phyloP scores from a whole-genome alignment of 176 grass and related monocot genomes.

The Oryza glumipatula region DNA sequence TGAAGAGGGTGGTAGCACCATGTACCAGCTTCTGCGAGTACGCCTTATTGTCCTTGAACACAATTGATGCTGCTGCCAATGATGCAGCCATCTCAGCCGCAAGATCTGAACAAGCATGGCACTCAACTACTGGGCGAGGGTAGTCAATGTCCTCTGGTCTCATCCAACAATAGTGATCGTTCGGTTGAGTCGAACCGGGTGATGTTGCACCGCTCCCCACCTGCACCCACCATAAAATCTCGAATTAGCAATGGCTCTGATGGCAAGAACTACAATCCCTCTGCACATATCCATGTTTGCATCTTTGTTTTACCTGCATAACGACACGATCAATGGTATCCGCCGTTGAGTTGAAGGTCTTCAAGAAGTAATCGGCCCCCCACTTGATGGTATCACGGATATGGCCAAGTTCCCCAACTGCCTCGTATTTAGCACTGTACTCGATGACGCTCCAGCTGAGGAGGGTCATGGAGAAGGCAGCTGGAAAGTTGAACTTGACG shows the following conservation, averaged over 20 bases:
- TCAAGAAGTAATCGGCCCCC: constrained; percentile 86
- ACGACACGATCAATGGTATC: constrained; percentile 67
- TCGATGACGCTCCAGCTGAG: constrained; percentile 97
- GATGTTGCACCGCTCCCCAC: constrained; percentile 60
- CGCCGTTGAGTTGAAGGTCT: constrained; percentile 88
- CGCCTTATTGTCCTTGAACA: constrained; percentile 90
- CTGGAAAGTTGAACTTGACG: constrained; percentile 86
- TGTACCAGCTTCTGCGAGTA: constrained; percentile 95
- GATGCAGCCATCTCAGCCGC: constrained; percentile 84
- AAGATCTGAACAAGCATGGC: constrained; percentile 78
- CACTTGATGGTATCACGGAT: constrained; percentile 84
- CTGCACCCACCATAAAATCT: constrained; percentile 43
- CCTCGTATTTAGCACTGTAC: constrained; percentile 86
- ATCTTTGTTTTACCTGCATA: constrained; percentile 57
- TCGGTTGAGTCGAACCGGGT: constrained; percentile 62
- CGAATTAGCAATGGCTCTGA: constrained; percentile 24
- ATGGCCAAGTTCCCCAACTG: constrained; percentile 79
- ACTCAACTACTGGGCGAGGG: constrained; percentile 67
- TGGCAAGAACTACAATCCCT: not conserved
- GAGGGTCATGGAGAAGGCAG: constrained; percentile 88
- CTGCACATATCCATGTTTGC: not conserved
- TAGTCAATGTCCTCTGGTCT: constrained; percentile 89
- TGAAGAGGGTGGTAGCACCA: constrained; percentile 79
- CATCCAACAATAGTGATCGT: constrained; percentile 96
- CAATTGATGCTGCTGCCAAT: constrained; percentile 90